Evolutionary conservation across 306 rosid species (phyloP), one percentile per base, ranked within the genome.

Genomic region (Leucaena leucocephala): DNA sequence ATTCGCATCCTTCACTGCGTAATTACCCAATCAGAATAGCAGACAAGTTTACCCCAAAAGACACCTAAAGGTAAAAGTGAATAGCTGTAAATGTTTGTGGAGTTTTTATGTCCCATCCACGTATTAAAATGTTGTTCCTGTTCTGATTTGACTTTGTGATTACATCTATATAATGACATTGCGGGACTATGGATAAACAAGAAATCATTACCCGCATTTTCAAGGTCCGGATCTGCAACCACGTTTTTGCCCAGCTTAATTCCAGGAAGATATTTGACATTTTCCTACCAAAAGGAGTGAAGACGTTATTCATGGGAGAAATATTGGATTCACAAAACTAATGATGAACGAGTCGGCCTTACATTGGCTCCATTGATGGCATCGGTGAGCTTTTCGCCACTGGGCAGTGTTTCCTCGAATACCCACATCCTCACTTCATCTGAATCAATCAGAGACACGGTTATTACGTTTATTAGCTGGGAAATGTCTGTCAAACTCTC

Each of bases 371-470:
- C 79, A 83, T 96, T 96, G 88, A 96, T 96, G 72, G 80, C 94
- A 77, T 91, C 98, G 45, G 98, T 90, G 80, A 96, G 97, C 87
- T 93, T 93, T 58, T 89, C 94, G 8, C 98, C 99, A 81, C 82
- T 81, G 63, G 93, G 92, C 64, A 96, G 81, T 68, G 88, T 93
- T 77, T 93, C 99, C 87, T 96, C 99, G 65, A 38, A 93, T 45
- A 96, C 99, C 99, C 99, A 93, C 98, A 93, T 93, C 78, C 99
- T 89, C 68, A 96, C 99, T 81, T 96, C 97, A 84, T 93, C 99
- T 96, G 87, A 80, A 79, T 80, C 72, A 78, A 34, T 68, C 40
- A 52, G 6, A 8, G 27, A 65, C 40, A 22, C 40, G 2, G 6
- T 77, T 74, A 74, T 0, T 17, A 17, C 33, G 34, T 22, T 44